A percentile compares a stretch with the other conserved stretches of the same genome.
Evolutionary conservation across 176 grass and related monocot species (phyloP).

Genomic region (Zizania latifolia): DNA sequence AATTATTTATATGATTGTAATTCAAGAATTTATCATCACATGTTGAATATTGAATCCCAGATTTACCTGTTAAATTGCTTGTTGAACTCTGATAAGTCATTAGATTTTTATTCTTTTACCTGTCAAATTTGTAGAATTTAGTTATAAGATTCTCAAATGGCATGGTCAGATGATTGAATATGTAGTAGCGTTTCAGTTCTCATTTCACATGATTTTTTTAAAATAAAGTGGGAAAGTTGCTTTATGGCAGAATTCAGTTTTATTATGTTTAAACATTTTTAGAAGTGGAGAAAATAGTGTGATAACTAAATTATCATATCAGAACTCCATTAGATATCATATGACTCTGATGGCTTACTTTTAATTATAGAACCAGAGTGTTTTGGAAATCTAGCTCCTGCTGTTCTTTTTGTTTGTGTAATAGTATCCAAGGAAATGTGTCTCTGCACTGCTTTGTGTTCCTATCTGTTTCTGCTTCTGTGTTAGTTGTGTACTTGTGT

Average conservation of each 20-base stretch:
- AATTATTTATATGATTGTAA: too few species aligned
- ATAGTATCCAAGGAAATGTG: background rate
- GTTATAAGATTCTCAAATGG: background rate
- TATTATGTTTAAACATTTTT: background rate
- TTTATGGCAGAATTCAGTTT: background rate
- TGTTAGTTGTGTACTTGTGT: background rate
- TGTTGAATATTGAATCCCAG: too few species aligned
- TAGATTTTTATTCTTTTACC: too few species aligned
- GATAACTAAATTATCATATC: background rate
- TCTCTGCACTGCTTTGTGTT: background rate
- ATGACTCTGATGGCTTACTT: background rate
- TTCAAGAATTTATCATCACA: too few species aligned
- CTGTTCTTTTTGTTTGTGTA: background rate
- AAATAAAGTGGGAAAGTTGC: background rate
- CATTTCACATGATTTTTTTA: too few species aligned
- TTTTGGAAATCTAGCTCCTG: slow-evolving; percentile 4
- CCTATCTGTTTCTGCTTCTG: background rate
- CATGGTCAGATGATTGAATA: background rate
- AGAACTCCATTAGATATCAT: background rate
- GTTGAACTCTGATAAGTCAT: too few species aligned
- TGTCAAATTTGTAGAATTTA: too few species aligned
- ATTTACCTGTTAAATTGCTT: too few species aligned
- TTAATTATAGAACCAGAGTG: background rate
- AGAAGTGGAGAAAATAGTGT: background rate
- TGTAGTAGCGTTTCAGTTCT: too few species aligned